phyloP scores from a whole-genome alignment of 176 grass and related monocot species.

The Cenchrus americanus region DNA sequence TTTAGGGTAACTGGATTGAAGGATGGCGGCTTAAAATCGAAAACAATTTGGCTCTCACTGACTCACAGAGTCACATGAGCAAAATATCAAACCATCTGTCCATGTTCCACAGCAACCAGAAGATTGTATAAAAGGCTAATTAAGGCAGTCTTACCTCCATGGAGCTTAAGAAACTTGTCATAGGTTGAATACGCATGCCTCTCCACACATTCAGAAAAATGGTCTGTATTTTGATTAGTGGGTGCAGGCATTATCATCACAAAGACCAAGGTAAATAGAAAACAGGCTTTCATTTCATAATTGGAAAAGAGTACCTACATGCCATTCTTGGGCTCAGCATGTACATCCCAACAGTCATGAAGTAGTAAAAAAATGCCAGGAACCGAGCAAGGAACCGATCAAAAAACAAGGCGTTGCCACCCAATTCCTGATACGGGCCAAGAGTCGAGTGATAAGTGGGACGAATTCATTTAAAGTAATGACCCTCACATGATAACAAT shows the following conservation, averaged over 20 bases:
- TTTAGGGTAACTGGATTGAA: background rate
- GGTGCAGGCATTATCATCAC: constrained; percentile 5
- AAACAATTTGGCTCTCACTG: background rate
- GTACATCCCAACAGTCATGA: constrained; percentile 91
- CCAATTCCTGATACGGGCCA: constrained; percentile 59
- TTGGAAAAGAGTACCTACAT: constrained; percentile 59
- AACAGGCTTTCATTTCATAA: background rate
- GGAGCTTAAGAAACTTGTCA: constrained; percentile 87
- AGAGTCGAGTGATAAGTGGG: background rate
- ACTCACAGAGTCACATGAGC: background rate
- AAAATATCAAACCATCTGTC: background rate
- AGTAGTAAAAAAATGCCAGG: constrained; percentile 91
- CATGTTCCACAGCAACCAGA: background rate
- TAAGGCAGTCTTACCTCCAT: constrained; percentile 56
- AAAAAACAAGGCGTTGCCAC: constrained; percentile 74
- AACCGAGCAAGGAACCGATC: constrained; percentile 75
- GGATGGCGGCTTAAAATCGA: background rate
- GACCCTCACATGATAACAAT: background rate
- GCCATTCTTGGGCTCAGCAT: constrained; percentile 96
- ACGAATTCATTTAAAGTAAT: background rate
- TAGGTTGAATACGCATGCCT: constrained; percentile 96
- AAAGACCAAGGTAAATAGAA: constrained; percentile 25
- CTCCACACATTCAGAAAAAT: constrained; percentile 98
- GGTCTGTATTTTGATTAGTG: constrained; percentile 54
- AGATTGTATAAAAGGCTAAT: background rate